Evolutionary conservation across 306 rosid genomes (phyloP).

Genomic region (Fagus sylvatica): DNA sequence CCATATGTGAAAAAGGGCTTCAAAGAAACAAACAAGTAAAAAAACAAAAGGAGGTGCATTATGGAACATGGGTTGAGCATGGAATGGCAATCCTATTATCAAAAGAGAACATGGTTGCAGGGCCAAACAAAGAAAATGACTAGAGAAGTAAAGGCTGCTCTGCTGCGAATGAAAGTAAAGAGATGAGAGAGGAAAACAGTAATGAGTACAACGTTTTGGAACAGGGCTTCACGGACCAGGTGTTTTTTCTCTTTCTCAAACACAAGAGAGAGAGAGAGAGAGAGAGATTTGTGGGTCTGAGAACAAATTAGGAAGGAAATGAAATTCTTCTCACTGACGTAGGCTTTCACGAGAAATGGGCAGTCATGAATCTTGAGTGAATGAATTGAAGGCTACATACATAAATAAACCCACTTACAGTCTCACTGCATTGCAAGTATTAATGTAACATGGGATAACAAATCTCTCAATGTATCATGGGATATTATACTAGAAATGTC

Average conservation of each 20-base stretch:
- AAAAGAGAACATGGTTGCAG: conserved; percentile 21
- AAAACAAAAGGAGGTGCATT: conserved; percentile 32
- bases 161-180: conserved; percentile 31
- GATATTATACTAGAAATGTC: conserved; percentile 21
- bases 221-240: conserved; percentile 63
- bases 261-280: conserved; percentile 15
- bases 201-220: conserved; percentile 32
- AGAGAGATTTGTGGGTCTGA: conserved; percentile 33
- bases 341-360: conserved; percentile 68
- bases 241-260: conserved; percentile 39
- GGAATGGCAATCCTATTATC: conserved; percentile 34
- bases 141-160: conserved; percentile 18
- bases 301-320: conserved; percentile 12
- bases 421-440: conserved; percentile 30
- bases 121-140: conserved; percentile 40
- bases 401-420: conserved; percentile 6
- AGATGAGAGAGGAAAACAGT: conserved; percentile 22
- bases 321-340: conserved; percentile 41
- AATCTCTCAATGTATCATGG: background rate
- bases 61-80: conserved; percentile 38
- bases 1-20: conserved; percentile 23
- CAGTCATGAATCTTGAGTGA: conserved; percentile 54
- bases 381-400: conserved; percentile 46
- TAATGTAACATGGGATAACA: background rate
- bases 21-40: conserved; percentile 1